A percentile compares a stretch with the other conserved stretches of the same genome.
phyloP scores from a whole-genome alignment of 306 rosid species.

The Cicer arietinum region DNA sequence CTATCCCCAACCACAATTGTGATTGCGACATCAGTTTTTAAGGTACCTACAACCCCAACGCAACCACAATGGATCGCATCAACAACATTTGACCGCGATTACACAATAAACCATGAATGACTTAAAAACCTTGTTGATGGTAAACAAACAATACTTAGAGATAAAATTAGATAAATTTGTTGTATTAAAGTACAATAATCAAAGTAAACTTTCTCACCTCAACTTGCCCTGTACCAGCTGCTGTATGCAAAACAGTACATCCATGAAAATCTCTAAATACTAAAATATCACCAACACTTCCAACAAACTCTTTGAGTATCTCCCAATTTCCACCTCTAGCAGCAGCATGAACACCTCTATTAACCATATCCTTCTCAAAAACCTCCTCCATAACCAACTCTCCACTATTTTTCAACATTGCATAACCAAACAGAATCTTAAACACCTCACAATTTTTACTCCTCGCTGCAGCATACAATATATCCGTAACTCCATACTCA shows the following conservation, averaged over 20 bases:
- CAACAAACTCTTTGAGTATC: conserved; percentile 63
- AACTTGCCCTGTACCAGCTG: conserved; percentile 84
- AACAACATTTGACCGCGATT: background rate
- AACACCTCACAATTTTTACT: conserved; percentile 72
- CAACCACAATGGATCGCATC: background rate
- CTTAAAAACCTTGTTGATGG: background rate
- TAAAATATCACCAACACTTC: conserved; percentile 51
- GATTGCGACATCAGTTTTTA: background rate
- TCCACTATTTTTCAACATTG: conserved; percentile 50
- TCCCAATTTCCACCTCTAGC: conserved; percentile 92
- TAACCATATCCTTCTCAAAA: conserved; percentile 72
- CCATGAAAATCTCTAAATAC: conserved; percentile 69
- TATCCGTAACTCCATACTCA: conserved; percentile 87
- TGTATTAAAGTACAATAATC: too few relatives aligned
- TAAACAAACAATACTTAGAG: background rate
- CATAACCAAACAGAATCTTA: conserved; percentile 58
- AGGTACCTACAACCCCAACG: background rate
- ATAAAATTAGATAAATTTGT: too few relatives aligned
- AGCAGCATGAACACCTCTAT: conserved; percentile 80
- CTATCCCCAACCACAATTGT: background rate
- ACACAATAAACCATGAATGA: conserved; percentile 6
- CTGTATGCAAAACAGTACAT: conserved; percentile 72
- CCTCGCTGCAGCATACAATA: conserved; percentile 83
- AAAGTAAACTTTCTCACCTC: conserved; percentile 58
- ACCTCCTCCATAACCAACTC: conserved; percentile 44